phyloP scores from a whole-genome alignment of 495 filamentous ascomycete species.

The Cercophora samala region DNA sequence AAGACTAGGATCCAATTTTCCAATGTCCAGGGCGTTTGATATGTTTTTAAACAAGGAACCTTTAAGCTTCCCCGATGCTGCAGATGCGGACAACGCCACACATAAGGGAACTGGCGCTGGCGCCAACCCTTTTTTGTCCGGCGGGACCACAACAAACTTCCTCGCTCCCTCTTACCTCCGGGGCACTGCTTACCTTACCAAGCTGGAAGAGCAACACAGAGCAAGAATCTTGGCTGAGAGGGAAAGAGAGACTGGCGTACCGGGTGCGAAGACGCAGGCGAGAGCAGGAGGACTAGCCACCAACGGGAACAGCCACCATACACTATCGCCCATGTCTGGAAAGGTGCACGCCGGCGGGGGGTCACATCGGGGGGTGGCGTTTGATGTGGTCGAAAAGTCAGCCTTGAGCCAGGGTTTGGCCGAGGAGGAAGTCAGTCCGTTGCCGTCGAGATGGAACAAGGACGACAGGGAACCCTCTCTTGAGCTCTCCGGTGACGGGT shows the following conservation, averaged over 20 bases:
- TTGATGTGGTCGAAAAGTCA: slow-evolving; percentile 80
- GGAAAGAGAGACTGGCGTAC: slow-evolving; percentile 24
- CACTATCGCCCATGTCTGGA: slow-evolving; percentile 37
- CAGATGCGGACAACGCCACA: not conserved
- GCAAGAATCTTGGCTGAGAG: slow-evolving; percentile 48
- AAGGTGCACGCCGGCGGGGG: slow-evolving; percentile 57
- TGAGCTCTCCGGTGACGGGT: slow-evolving; percentile 70
- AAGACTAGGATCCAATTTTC: slow-evolving; percentile 7
- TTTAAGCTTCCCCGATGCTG: slow-evolving; percentile 23
- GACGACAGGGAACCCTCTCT: slow-evolving; percentile 69
- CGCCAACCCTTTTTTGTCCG: slow-evolving; percentile 23
- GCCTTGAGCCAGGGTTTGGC: slow-evolving; percentile 46
- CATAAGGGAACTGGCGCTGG: slow-evolving; percentile 1
- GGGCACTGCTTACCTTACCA: slow-evolving; percentile 71
- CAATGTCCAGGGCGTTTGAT: not conserved
- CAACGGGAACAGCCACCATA: slow-evolving; percentile 54
- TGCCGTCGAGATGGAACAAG: slow-evolving; percentile 82
- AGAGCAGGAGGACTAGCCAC: slow-evolving; percentile 56
- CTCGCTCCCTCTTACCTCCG: slow-evolving; percentile 80
- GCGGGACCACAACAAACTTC: slow-evolving; percentile 43
- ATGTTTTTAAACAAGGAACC: slow-evolving; percentile 23
- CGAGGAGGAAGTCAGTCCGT: slow-evolving; percentile 57
- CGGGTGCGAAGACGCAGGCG: slow-evolving; percentile 32
- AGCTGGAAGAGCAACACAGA: slow-evolving; percentile 65
- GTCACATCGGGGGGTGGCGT: slow-evolving; percentile 72